These are phyloP conservation scores for Exobasidium cylindrosporum DNA, from an alignment of 1,284 basidiomycete genomes.

Conservation along the genomic window DNA sequence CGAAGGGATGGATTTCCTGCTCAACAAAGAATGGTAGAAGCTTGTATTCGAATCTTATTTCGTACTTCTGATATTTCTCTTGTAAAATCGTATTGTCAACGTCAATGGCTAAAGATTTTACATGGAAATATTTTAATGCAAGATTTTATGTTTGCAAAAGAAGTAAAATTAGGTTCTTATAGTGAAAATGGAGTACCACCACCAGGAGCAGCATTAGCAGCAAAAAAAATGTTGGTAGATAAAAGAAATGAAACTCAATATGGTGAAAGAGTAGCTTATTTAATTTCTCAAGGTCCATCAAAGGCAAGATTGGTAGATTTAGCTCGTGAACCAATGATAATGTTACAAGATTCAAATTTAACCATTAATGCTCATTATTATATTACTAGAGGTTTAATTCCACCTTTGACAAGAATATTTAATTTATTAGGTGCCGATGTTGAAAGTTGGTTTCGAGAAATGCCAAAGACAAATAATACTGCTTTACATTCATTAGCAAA, in stretches of 20 bases:
- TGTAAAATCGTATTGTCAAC: constrained; percentile 82
- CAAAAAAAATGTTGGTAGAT: constrained; percentile 71
- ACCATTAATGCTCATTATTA: constrained; percentile 84
- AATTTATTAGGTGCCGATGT: constrained; percentile 88
- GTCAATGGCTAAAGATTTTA: constrained; percentile 80
- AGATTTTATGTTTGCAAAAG: constrained; percentile 92
- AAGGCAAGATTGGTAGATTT: constrained; percentile 74
- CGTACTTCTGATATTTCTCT: constrained; percentile 79
- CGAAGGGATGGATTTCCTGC: constrained; percentile 66
- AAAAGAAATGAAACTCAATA: constrained; percentile 81
- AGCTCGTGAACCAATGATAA: constrained; percentile 74
- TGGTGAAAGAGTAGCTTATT: constrained; percentile 87
- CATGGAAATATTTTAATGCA: constrained; percentile 76
- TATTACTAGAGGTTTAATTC: constrained; percentile 80
- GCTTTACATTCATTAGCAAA: constrained; percentile 16
- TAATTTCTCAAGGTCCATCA: constrained; percentile 71
- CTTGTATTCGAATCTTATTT: constrained; percentile 65
- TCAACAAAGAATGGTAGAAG: constrained; percentile 50
- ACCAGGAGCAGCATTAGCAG: constrained; percentile 83
- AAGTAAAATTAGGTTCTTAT: constrained; percentile 73
- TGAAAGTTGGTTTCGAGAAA: constrained; percentile 79
- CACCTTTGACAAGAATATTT: constrained; percentile 84
- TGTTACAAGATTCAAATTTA: constrained; percentile 67
- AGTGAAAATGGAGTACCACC: constrained; percentile 79
- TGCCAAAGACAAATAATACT: constrained; percentile 62